Evolutionary conservation across 768 basidiomycete genomes (phyloP), one percentile per base, ranked within the genome.

Genomic region (Grammothele lineata): DNA sequence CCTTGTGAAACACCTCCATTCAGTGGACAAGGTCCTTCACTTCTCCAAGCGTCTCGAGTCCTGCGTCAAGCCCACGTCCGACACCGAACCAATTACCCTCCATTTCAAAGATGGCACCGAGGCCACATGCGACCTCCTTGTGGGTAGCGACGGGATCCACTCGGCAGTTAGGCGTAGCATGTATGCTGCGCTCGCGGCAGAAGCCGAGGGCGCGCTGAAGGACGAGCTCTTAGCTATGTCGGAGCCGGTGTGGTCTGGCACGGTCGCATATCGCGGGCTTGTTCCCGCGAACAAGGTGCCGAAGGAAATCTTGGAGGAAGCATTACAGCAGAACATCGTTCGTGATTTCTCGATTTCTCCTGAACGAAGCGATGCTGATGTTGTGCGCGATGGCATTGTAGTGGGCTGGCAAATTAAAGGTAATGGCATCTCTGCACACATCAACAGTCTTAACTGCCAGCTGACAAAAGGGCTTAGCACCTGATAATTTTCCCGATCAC

Each of bases 81-180:
- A 22, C 14, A 9, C 18, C 17, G 34, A 25, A n/a, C 34, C 19
- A 5, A 63, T 70, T 9, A 47, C 38, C 0, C 46, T 76, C 5
- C 46, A 57, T 14, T 76, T 76, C 43, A 45, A 59, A 0, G 68
- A 75, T n/a, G 71, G 67, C 5, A 60, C 62, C 15, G 58, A 50
- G 1, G 61, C 62, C 3, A 53, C 52, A 0, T 70, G 70, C 27
- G 72, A 76, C 44, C 44, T 76, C 7, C 58, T 77, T 25, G 51
- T 75, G 6, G 73, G 70, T 1, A 63, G 69, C 5, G 75, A 76
- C 48, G 75, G 74, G 2, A 60, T 75, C 45, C 68, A 59, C 19
- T 75, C 73, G 1, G 59, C 55, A 17, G 58, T 62, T 6, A 61
- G 69, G 32, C 54, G 37, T 22, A 52, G 48, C 12, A 60, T 70